phyloP scores from a whole-genome alignment of 257 asterid species.

The Rubia yunnanensis region DNA sequence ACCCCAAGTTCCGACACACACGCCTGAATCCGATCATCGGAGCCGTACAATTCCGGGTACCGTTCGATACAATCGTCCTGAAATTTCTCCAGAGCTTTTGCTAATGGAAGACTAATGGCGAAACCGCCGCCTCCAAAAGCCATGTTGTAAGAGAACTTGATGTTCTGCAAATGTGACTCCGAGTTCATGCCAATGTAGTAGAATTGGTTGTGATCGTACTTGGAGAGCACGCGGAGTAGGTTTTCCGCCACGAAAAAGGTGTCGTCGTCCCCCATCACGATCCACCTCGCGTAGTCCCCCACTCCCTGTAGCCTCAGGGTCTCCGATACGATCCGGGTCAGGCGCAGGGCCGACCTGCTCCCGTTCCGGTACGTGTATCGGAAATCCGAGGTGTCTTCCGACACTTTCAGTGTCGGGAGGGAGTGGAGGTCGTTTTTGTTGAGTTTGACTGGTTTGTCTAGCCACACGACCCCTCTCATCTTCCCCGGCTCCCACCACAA shows the following conservation, averaged over 20 bases:
- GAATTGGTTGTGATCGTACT: constrained; percentile 30
- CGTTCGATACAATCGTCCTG: constrained; percentile 31
- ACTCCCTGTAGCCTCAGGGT: constrained; percentile 22
- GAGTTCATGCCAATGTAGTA: constrained; percentile 33
- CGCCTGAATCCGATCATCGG: constrained; percentile 37
- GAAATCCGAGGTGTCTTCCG: constrained; percentile 23
- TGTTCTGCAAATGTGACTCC: constrained; percentile 33
- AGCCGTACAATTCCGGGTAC: constrained; percentile 31
- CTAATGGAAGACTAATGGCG: constrained; percentile 36
- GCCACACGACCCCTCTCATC: constrained; percentile 37
- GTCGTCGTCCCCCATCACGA: constrained; percentile 38
- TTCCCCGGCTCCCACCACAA: constrained; percentile 26
- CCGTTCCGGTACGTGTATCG: constrained; percentile 17
- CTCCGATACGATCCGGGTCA: constrained; percentile 24
- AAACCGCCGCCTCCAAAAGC: constrained; percentile 42
- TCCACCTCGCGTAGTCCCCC: constrained; percentile 34
- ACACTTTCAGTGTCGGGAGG: constrained; percentile 24
- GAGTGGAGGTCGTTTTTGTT: neutral
- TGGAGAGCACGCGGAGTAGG: constrained; percentile 25
- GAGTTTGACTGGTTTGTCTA: constrained; percentile 12
- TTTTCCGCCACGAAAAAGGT: constrained; percentile 35
- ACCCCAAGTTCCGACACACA: constrained; percentile 36
- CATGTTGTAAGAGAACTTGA: constrained; percentile 29
- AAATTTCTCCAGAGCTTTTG: constrained; percentile 24
- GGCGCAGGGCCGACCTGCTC: constrained; percentile 20